Evolutionary conservation across 2,329 filamentous ascomycete genomes (phyloP).

Genomic region (Colletotrichum somersetense): DNA sequence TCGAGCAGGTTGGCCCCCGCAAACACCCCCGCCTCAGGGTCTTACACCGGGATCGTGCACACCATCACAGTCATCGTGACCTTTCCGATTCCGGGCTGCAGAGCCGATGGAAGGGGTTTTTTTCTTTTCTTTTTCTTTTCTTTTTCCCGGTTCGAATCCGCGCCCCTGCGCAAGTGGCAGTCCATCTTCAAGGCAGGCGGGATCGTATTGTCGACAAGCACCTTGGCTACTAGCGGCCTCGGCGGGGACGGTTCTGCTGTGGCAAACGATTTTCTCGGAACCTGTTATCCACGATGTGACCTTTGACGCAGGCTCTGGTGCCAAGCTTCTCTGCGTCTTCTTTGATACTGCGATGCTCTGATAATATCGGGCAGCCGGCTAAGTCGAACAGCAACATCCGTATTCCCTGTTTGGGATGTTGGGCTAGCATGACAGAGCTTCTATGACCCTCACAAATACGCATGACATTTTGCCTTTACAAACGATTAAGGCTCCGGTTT

Average conservation of each 20-base stretch:
- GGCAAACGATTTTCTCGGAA: conserved; percentile 96
- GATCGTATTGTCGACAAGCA: conserved; percentile 90
- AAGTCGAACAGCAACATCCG: conserved; percentile 85
- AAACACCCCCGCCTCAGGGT: conserved; percentile 32
- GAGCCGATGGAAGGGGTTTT: conserved; percentile 55
- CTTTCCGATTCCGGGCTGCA: conserved; percentile 82
- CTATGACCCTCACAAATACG: neutral
- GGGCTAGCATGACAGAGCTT: conserved; percentile 25
- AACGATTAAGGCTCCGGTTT: conserved; percentile 18
- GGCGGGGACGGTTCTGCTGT: conserved; percentile 75
- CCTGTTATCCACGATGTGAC: conserved; percentile 92
- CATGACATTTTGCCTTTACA: conserved; percentile 27
- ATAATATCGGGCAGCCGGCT: conserved; percentile 78
- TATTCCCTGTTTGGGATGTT: conserved; percentile 69
- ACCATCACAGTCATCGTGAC: conserved; percentile 88
- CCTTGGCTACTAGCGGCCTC: conserved; percentile 82
- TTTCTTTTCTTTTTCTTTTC: conserved; percentile 72
- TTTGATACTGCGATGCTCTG: conserved; percentile 77
- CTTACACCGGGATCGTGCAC: conserved; percentile 52
- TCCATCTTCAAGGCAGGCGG: conserved; percentile 92
- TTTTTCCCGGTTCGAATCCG: conserved; percentile 87
- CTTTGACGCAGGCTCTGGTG: conserved; percentile 86
- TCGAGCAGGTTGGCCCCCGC: conserved; percentile 22
- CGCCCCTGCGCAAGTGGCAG: conserved; percentile 90
- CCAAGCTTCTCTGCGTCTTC: conserved; percentile 91